Evolutionary conservation across 768 basidiomycete genomes (phyloP), one percentile per base, ranked within the genome.

Genomic region (Rubroboletus satanas): DNA sequence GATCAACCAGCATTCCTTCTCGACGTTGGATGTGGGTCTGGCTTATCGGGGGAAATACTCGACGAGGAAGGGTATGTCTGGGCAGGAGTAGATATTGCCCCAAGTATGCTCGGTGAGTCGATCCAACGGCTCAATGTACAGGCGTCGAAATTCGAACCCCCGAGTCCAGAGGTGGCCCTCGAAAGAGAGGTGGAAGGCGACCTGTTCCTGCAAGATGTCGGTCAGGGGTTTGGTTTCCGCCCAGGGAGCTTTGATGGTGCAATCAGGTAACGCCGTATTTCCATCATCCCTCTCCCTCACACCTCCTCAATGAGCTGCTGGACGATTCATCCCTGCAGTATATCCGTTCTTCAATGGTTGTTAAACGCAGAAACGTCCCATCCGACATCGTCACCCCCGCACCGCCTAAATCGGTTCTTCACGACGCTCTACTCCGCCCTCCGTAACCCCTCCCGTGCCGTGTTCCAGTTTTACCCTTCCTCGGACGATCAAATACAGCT

Each of bases 311-410:
- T 21, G n/a, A 31, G 8, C 36, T 37, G 39, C 28, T 36, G 26
- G 51, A 43, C 32, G 35, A 46, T 46, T 32, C 38, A 41, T 36
- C 18, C 43, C 33, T n/a, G 17, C 65, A 98, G 96, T 66, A 90
- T 99, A 64, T 99, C 97, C 26, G 96, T 98, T n/a, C 77, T 99
- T 6, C 97, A 99, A 74, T 99, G 97, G 97, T 79, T 99, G 4
- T 79, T 98, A 54, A 99, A 98, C 70, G 95, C 96, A 26, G 97
- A 98, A 70, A 90, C 93, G 29, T 87, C 93, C 6, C 87, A 86
- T 66, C 89, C 83, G 53, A 93, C 86, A 45, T 95, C 91, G 54
- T 95, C 92, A 44, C 95, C 87, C 15, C 93, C 87, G 11, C 91
- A 88, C 70, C 90, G 84, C 62, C 82, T 87, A 52, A 84, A 77